Evolutionary conservation across 2,329 filamentous ascomycete genomes (phyloP), one percentile per base, ranked within the genome.

Genomic region (Hypoxylon sp.): DNA sequence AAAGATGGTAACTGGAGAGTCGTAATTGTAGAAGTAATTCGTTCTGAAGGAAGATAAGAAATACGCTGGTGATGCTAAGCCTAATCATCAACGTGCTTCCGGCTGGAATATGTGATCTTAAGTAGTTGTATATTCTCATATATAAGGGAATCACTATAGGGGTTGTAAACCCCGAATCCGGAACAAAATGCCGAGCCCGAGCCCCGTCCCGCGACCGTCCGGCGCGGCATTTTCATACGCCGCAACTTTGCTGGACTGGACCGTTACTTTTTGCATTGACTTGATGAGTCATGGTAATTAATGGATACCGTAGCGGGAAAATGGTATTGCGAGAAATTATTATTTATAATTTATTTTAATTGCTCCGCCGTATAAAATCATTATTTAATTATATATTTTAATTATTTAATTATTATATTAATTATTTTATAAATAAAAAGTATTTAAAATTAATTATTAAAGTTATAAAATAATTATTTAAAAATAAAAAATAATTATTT

Each of bases 161-260:
- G 8, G 8, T 24, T 22, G 39, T n/a, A 39, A 52, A 56, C 24
- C 22, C 64, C 65, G 62, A 62, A 30, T 54, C 54, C 58, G 61
- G 58, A 28, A 5, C 20, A 67, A 67, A 51, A 62, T 62, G 58
- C 64, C 64, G 64, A 67, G 41, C 39, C 57, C 48, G 55, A 56
- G 13, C 7, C 20, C 17, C 2, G n/a, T n/a, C 34, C 41, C 53
- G 48, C 48, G 6, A n/a, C 30, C 22, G 10, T 22, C 48, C n/a
- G 22, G 48, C 24, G 19, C 19, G 19, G 41, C 6, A 34, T 50
- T 46, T 53, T 37, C 60, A 50, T 46, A n/a, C 39, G n/a, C n/a
- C n/a, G n/a, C n/a, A n/a, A n/a, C n/a, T n/a, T n/a, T n/a, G n/a
- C n/a, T 37, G 15, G 10, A 7, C 39, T 5, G n/a, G 24, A 13